phyloP scores from a whole-genome alignment of 805 yeast genomes.

The Metschnikowia proteae region DNA sequence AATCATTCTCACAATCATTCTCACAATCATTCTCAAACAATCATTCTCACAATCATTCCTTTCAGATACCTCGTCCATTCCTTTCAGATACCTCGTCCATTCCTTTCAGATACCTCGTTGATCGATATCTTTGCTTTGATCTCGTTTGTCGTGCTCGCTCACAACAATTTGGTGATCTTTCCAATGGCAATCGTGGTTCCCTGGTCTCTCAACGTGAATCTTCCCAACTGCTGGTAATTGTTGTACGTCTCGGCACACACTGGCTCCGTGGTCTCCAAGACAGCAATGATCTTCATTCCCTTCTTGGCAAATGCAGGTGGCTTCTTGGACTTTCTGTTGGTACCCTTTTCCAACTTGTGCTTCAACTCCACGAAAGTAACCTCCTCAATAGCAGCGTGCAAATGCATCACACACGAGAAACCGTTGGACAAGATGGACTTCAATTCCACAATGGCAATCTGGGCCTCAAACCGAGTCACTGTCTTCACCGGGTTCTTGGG shows the following conservation, averaged over 20 bases:
- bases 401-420: slow-evolving; percentile 96
- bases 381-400: slow-evolving; percentile 97
- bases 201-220: slow-evolving; percentile 98
- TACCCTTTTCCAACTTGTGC: slow-evolving; percentile 94
- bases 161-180: slow-evolving; percentile 82
- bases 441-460: slow-evolving; percentile 93
- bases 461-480: slow-evolving; percentile 89
- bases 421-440: slow-evolving; percentile 93
- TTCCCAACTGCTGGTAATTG: slow-evolving; percentile 93
- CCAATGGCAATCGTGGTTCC: slow-evolving; percentile 98
- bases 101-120: too few species aligned
- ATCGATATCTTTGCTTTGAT: not conserved
- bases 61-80: too few species aligned
- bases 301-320: slow-evolving; percentile 98
- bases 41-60: too few species aligned
- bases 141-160: not conserved
- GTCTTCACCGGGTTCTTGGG: slow-evolving; percentile 85
- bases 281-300: slow-evolving; percentile 97
- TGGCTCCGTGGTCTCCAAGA: slow-evolving; percentile 78
- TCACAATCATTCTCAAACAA: too few species aligned
- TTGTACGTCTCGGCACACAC: slow-evolving; percentile 91
- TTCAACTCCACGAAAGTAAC: slow-evolving; percentile 75
- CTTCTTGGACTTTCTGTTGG: slow-evolving; percentile 92
- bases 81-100: too few species aligned
- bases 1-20: too few species aligned